Evolutionary conservation across 2,329 filamentous ascomycete species (phyloP).

Genomic region (Aspergillus novofumigatus): DNA sequence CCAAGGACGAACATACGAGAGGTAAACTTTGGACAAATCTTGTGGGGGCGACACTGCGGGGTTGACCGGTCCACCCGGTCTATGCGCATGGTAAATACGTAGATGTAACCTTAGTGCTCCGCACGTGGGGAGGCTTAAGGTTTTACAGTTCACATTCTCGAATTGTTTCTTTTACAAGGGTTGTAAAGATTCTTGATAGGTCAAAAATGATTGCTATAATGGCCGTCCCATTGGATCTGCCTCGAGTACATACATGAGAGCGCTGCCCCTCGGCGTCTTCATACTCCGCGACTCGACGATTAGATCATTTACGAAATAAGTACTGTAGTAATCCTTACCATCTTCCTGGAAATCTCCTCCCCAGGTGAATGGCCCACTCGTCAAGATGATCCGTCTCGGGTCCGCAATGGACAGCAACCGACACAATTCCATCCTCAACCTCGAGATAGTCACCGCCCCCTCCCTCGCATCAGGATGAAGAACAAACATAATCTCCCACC

Average conservation of each 20-base stretch:
- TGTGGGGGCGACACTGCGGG: not conserved
- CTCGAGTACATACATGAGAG: not conserved
- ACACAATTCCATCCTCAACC: not conserved
- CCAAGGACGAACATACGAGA: not conserved
- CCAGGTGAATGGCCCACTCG: not conserved
- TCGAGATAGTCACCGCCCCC: not conserved
- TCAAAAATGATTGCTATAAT: not conserved
- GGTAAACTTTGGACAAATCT: not conserved
- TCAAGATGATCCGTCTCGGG: not conserved
- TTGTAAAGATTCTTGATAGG: not conserved
- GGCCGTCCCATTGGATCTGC: not conserved
- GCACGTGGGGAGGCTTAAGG: too few species aligned
- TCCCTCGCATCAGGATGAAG: not conserved
- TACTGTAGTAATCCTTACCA: not conserved
- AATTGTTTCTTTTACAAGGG: not conserved
- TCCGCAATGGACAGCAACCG: not conserved
- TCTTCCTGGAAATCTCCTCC: not conserved
- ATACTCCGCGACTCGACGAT: not conserved
- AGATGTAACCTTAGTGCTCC: too few species aligned
- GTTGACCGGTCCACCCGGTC: not conserved
- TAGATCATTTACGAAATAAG: not conserved
- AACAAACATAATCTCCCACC: not conserved
- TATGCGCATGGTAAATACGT: not conserved
- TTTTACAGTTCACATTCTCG: too few species aligned
- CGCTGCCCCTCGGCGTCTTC: not conserved